Conservation (phyloP, 257 asterid species). For the Solanum pimpinellifolium region DNA sequence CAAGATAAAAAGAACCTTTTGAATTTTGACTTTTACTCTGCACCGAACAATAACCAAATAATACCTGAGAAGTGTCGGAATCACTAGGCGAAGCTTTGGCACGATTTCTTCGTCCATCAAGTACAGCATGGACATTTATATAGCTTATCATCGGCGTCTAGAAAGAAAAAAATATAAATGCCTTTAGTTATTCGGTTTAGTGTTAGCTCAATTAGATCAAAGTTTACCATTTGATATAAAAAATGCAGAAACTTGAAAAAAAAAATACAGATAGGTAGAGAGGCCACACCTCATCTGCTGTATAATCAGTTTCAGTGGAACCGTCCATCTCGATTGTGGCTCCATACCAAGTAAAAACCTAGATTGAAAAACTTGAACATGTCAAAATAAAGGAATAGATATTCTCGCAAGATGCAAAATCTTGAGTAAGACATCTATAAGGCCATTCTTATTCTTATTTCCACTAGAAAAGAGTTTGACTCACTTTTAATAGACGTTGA, state of each 20-base stretch:
- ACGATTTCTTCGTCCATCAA: slow-evolving; percentile 82
- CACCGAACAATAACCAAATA: background rate
- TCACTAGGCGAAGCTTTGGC: slow-evolving; percentile 83
- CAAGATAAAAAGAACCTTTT: background rate
- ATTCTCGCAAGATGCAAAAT: background rate
- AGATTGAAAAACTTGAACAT: slow-evolving; percentile 2
- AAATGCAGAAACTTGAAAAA: background rate
- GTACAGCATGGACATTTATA: slow-evolving; percentile 85
- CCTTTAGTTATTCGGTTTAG: background rate
- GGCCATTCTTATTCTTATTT: background rate
- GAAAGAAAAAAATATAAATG: slow-evolving; percentile 1
- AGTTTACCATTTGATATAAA: background rate
- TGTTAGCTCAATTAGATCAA: background rate
- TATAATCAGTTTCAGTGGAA: slow-evolving; percentile 80
- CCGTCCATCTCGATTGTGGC: slow-evolving; percentile 93
- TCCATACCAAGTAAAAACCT: slow-evolving; percentile 97
- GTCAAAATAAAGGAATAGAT: slow-evolving; percentile 1
- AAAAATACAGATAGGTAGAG: background rate
- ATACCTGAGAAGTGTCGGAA: slow-evolving; percentile 89
- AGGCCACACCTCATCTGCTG: slow-evolving; percentile 78
- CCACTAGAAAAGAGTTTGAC: background rate
- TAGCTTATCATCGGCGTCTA: slow-evolving; percentile 98
- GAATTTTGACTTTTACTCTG: background rate
- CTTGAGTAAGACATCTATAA: background rate
- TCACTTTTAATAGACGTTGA: background rate